Conservation (phyloP, 164 flowering plant genomes). For the Chimonanthus salicifolius region DNA sequence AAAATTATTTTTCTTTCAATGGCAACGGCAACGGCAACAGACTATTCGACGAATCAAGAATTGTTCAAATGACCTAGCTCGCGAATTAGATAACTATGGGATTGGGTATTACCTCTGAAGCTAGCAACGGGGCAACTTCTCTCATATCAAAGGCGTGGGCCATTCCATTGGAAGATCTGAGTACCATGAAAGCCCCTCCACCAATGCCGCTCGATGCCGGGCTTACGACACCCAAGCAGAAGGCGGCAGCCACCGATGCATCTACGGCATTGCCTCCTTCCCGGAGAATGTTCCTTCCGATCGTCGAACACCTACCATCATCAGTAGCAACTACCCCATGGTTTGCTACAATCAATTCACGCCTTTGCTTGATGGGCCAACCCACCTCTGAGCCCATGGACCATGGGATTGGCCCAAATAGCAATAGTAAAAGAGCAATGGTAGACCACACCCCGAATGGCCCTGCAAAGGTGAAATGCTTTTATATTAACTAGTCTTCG, state of each 20-base stretch:
- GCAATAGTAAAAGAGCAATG: background rate
- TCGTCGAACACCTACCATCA: conserved; percentile 49
- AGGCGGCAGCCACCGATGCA: conserved; percentile 55
- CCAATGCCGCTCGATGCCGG: conserved; percentile 74
- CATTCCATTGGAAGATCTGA: conserved; percentile 35
- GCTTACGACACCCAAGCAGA: conserved; percentile 66
- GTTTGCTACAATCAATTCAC: conserved; percentile 22
- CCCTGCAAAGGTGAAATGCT: no score
- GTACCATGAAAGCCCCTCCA: conserved; percentile 59
- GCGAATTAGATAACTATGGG: background rate
- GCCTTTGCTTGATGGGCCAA: background rate
- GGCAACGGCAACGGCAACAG: no score
- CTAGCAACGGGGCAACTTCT: conserved; percentile 55
- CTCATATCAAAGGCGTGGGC: conserved; percentile 53
- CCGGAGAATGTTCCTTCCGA: conserved; percentile 43
- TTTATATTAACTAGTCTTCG: no score
- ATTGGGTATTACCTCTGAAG: conserved; percentile 37
- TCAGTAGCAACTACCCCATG: conserved; percentile 59
- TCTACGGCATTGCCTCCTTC: conserved; percentile 66
- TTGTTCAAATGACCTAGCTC: background rate
- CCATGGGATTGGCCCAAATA: conserved; percentile 6
- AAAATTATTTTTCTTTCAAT: no score
- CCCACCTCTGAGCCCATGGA: background rate
- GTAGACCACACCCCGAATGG: conserved; percentile 5
- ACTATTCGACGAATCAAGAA: no score